phyloP scores from a whole-genome alignment of 257 asterid genomes.

The Nicotiana undulata region DNA sequence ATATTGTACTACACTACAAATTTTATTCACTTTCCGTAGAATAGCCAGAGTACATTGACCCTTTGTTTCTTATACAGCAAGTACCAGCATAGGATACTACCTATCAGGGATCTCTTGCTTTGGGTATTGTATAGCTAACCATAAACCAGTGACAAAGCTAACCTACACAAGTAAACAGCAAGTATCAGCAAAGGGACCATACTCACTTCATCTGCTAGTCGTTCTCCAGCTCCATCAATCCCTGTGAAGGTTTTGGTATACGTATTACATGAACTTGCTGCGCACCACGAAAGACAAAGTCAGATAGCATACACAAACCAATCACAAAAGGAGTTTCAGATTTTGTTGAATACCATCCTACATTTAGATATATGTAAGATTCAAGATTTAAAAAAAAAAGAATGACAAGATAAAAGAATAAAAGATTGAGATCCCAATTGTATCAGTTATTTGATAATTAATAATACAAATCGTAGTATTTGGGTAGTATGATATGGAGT shows the following conservation, averaged over 20 bases:
- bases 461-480: background rate
- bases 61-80: background rate
- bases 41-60: background rate
- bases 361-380: background rate
- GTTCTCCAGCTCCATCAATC: constrained; percentile 81
- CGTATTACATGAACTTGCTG: constrained; percentile 88
- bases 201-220: constrained; percentile 98
- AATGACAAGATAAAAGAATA: no score
- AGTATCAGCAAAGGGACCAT: background rate
- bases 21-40: background rate
- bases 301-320: background rate
- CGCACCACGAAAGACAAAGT: constrained; percentile 6
- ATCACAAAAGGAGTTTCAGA: background rate
- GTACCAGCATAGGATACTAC: background rate
- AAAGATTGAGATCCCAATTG: background rate
- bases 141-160: background rate
- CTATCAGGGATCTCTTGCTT: background rate
- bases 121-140: background rate
- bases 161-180: background rate
- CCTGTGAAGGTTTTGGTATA: constrained; percentile 89
- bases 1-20: background rate
- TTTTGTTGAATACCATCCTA: background rate
- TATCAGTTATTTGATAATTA: background rate
- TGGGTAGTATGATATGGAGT: background rate
- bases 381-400: background rate